Evolutionary conservation across 2,329 filamentous ascomycete genomes (phyloP), one percentile per base, ranked within the genome.

Genomic region (Trichoderma aggressivum): DNA sequence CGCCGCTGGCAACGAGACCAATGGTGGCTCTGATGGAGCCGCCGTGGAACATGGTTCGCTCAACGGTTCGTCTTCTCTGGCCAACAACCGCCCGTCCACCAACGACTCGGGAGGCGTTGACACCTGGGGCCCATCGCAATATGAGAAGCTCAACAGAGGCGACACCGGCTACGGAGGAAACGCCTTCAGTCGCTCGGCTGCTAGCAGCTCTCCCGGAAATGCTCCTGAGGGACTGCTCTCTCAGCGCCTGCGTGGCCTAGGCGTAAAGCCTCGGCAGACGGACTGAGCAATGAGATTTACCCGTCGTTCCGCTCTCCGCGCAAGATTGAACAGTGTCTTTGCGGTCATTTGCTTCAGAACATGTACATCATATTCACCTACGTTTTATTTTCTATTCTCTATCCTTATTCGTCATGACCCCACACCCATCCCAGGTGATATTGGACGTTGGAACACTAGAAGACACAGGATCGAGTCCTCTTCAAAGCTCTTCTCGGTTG

Each of bases 81-180:
- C 73, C 60, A 70, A 70, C 26, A 79, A 77, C 72, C 77, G 79
- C 26, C 81, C 81, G 34, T 81, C 78, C 5, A 81, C 78, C 30
- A 80, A 79, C 59, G 81, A 81, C 70, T 79, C 80, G 61, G 75
- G 75, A 55, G 74, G 70, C 10, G 71, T 79, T 70, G 81, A 61
- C 55, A 71, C 73, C 10, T 78, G 77, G 61, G 78, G 81, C 74
- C 75, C 78, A 70, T 73, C 77, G 2, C 77, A 78, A 10, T 93
- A 94, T 77, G 87, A 88, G 76, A 94, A 94, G 77, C 86, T 93
- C 24, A 89, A 78, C 75, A 91, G 87, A 77, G 89, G 89, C 7
- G 90, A 93, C 72, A 79, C 84, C 24, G 86, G 89, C 43, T 90
- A 92, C 76, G 87, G 90, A 47, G 85, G 88, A 1, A 87, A 88